Percentiles rank a stretch among this genome's conserved stretches.
phyloP scores from a whole-genome alignment of 345 rosid genomes.

The Eucalyptus urophylla region DNA sequence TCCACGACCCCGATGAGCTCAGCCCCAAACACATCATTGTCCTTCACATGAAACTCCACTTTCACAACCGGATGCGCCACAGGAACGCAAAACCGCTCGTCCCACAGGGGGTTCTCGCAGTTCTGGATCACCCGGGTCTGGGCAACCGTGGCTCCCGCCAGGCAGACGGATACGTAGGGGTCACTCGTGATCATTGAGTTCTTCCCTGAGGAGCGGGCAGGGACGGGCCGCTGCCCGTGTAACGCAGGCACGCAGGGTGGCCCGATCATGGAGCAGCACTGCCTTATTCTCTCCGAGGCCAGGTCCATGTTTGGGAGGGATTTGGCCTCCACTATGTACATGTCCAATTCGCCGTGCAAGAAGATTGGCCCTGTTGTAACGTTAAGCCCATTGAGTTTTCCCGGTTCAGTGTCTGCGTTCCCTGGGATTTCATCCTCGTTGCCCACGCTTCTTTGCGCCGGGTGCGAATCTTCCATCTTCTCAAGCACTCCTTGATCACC shows the following conservation, averaged over 20 bases:
- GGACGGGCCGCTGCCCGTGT: neutral
- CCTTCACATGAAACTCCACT: constrained; percentile 52
- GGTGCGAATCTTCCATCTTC: no score
- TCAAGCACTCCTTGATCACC: no score
- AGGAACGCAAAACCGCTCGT: constrained; percentile 41
- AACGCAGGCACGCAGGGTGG: constrained; percentile 8
- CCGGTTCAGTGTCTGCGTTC: no score
- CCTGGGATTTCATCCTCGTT: no score
- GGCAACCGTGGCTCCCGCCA: constrained; percentile 57
- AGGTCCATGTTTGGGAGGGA: constrained; percentile 64
- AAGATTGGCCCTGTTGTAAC: no score
- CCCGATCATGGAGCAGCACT: constrained; percentile 19
- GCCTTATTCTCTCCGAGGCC: constrained; percentile 38
- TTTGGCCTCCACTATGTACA: constrained; percentile 48
- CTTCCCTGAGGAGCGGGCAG: neutral
- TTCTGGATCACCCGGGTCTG: constrained; percentile 44
- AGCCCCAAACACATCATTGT: constrained; percentile 58
- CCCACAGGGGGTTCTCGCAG: constrained; percentile 58
- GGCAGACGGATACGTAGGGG: constrained; percentile 53
- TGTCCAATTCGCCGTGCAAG: neutral
- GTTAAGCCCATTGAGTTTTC: no score
- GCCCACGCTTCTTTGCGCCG: no score
- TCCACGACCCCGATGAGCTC: constrained; percentile 48
- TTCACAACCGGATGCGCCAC: constrained; percentile 42
- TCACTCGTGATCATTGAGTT: constrained; percentile 40